Conservation (phyloP, 1,284 basidiomycete species). For the Sporisorium reilianum region DNA sequence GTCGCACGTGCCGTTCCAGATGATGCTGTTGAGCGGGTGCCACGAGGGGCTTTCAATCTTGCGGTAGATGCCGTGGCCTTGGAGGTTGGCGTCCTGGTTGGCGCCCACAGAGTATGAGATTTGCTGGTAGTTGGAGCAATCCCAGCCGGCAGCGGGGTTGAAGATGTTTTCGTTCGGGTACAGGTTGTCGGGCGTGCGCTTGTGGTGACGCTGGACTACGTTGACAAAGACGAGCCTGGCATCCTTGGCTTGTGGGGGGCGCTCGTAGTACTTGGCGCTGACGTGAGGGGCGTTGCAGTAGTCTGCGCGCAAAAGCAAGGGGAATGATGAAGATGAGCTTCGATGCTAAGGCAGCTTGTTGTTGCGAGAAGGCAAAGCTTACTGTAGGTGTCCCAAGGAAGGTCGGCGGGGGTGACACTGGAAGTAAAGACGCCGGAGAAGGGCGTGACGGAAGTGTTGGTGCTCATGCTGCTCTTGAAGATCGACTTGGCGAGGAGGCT, state of each 20-base stretch:
- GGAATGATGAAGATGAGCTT: too few relatives aligned
- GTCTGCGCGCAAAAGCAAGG: too few relatives aligned
- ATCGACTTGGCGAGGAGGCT: constrained; percentile 6
- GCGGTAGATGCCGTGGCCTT: constrained; percentile 70
- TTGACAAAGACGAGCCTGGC: constrained; percentile 54
- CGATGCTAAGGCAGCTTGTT: too few relatives aligned
- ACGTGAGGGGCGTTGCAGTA: constrained; percentile 56
- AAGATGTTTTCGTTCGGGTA: constrained; percentile 73
- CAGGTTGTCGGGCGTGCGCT: constrained; percentile 71
- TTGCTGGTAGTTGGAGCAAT: constrained; percentile 47
- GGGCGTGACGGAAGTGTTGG: constrained; percentile 14
- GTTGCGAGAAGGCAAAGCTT: too few relatives aligned
- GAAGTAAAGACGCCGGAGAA: constrained; percentile 35
- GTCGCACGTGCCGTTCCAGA: constrained; percentile 76
- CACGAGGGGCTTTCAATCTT: constrained; percentile 70
- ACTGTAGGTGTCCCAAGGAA: constrained; percentile 52
- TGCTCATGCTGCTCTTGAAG: constrained; percentile 15
- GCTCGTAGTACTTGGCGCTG: constrained; percentile 28
- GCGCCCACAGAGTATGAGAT: constrained; percentile 43
- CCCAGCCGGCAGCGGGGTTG: constrained; percentile 68
- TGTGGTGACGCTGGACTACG: constrained; percentile 56
- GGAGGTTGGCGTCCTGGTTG: constrained; percentile 11
- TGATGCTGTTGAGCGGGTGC: constrained; percentile 73
- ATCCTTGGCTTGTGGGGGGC: constrained; percentile 30
- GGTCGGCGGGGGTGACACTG: constrained; percentile 24